Percentiles rank a stretch among this genome's conserved stretches.
Evolutionary conservation across 2,329 filamentous ascomycete genomes (phyloP).

Genomic region (Monosporascus sp.): DNA sequence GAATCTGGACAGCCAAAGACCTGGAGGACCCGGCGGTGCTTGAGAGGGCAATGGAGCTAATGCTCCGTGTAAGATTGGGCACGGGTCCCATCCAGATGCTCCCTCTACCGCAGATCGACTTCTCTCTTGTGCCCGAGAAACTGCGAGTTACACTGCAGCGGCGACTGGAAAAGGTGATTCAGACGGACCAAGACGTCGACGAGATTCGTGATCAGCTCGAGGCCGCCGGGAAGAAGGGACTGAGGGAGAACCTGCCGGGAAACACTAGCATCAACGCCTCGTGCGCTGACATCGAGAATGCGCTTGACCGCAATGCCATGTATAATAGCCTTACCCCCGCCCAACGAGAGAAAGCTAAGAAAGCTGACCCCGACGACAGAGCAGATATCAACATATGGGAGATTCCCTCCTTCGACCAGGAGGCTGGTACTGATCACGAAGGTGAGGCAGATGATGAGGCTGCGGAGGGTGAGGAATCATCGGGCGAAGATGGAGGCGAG

Average conservation of each 20-base stretch:
- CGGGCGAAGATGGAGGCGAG: not conserved
- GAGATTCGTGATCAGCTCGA: not conserved
- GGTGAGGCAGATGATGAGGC: not conserved
- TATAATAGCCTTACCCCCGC: not conserved
- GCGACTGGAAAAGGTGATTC: slow-evolving; percentile 1
- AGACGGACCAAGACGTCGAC: slow-evolving; percentile 13
- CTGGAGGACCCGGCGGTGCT: slow-evolving; percentile 17
- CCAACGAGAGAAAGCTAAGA: not conserved
- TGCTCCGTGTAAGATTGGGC: slow-evolving; percentile 19
- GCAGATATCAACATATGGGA: not conserved
- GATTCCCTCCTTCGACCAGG: not conserved
- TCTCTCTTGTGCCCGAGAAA: slow-evolving; percentile 5
- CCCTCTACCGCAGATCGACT: slow-evolving; percentile 20
- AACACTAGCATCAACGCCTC: not conserved
- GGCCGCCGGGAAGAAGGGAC: not conserved
- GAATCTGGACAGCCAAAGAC: slow-evolving; percentile 11
- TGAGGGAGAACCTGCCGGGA: not conserved
- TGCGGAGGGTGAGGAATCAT: not conserved
- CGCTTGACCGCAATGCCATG: not conserved
- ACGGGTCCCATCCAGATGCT: slow-evolving; percentile 18
- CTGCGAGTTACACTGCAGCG: slow-evolving; percentile 6
- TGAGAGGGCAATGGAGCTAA: slow-evolving; percentile 23
- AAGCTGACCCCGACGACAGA: not conserved
- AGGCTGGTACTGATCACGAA: not conserved
- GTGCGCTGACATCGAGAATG: slow-evolving; percentile 3